phyloP scores from a whole-genome alignment of 306 rosid species.

The Fragaria iinumae region DNA sequence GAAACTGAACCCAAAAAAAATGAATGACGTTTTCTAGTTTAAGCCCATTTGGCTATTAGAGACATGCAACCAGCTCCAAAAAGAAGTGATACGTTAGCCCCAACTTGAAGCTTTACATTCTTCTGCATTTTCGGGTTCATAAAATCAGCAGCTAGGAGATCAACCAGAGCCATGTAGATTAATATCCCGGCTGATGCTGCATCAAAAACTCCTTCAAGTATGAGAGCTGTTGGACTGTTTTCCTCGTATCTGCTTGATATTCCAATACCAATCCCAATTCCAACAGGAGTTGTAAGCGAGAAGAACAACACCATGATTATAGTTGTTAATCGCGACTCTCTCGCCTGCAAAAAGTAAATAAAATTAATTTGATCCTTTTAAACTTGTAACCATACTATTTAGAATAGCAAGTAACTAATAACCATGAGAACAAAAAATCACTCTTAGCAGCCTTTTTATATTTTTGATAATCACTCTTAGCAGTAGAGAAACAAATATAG shows the following conservation, averaged over 20 bases:
- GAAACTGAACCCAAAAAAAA: neutral
- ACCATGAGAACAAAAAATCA: no score
- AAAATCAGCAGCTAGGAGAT: constrained; percentile 39
- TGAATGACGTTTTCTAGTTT: neutral
- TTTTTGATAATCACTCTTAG: no score
- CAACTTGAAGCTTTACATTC: constrained; percentile 25
- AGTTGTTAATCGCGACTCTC: constrained; percentile 14
- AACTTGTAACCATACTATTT: neutral
- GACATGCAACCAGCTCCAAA: constrained; percentile 41
- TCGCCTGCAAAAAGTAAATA: constrained; percentile 29
- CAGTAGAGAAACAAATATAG: no score
- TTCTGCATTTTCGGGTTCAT: constrained; percentile 37
- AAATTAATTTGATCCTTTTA: neutral
- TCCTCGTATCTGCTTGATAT: constrained; percentile 41
- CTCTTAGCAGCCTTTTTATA: no score
- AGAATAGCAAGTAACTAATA: no score
- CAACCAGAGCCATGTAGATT: constrained; percentile 63
- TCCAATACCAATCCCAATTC: constrained; percentile 53
- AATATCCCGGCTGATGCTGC: constrained; percentile 64
- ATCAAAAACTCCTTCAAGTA: constrained; percentile 48
- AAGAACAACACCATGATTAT: constrained; percentile 47
- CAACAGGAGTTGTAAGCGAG: constrained; percentile 55
- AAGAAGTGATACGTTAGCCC: constrained; percentile 24
- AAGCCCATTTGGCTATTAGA: constrained; percentile 39
- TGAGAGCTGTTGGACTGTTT: constrained; percentile 43